Percentiles rank a stretch among this genome's conserved stretches.
Evolutionary conservation across 148 eudicot species (phyloP).

Genomic region (Arbutus unedo): DNA sequence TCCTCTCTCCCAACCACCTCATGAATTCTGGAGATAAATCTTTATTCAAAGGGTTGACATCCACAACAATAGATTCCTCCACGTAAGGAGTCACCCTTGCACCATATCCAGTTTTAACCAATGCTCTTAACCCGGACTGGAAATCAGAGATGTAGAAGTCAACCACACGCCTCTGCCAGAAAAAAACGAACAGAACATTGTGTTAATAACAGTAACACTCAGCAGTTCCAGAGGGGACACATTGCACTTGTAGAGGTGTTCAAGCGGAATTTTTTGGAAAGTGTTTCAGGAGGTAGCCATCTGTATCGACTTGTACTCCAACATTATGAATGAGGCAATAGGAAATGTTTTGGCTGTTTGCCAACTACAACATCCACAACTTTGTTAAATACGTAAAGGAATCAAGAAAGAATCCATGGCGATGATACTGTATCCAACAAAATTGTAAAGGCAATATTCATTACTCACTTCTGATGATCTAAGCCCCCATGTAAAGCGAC

Average conservation of each 20-base stretch:
- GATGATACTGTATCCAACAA: background rate
- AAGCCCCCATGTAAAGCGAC: constrained; percentile 91
- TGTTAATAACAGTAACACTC: background rate
- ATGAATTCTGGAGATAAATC: constrained; percentile 74
- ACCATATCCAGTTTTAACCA: constrained; percentile 92
- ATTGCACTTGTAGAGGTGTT: background rate
- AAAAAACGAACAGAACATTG: constrained; percentile 1
- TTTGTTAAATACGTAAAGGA: background rate
- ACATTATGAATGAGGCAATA: background rate
- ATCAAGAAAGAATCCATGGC: background rate
- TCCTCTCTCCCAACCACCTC: constrained; percentile 77
- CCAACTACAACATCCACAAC: background rate
- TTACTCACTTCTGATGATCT: constrained; percentile 71
- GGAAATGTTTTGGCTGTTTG: background rate
- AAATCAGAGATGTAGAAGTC: constrained; percentile 96
- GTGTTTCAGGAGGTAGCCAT: background rate
- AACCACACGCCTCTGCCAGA: constrained; percentile 81
- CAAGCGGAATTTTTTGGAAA: background rate
- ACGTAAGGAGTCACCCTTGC: constrained; percentile 89
- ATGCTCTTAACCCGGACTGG: constrained; percentile 91
- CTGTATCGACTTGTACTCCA: background rate
- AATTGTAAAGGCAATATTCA: background rate
- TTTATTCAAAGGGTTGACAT: constrained; percentile 61
- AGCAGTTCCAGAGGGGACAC: background rate
- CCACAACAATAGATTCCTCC: constrained; percentile 73